phyloP scores from a whole-genome alignment of 2,329 filamentous ascomycete genomes.

The Penicillium palitans region DNA sequence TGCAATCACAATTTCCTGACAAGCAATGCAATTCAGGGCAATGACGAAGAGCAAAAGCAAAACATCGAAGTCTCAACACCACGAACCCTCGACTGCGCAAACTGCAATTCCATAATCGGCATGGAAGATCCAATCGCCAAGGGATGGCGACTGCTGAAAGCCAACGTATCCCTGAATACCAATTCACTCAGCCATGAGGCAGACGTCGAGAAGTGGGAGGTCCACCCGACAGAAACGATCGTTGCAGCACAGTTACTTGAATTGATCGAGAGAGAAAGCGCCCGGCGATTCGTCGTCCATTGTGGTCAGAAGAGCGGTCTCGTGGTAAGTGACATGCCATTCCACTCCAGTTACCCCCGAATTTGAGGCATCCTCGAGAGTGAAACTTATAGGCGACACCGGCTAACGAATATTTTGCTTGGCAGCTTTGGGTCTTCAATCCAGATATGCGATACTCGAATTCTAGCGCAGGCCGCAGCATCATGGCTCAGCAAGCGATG shows the following conservation, averaged over 20 bases:
- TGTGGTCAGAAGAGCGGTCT: slow-evolving; percentile 35
- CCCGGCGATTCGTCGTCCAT: slow-evolving; percentile 57
- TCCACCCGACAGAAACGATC: slow-evolving; percentile 38
- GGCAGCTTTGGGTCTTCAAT: slow-evolving; percentile 60
- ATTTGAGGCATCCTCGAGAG: background rate
- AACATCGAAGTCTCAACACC: slow-evolving; percentile 32
- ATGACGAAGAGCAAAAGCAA: slow-evolving; percentile 36
- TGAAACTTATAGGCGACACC: background rate
- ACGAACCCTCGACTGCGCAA: slow-evolving; percentile 31
- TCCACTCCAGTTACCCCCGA: too few species aligned
- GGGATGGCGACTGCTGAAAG: slow-evolving; percentile 55
- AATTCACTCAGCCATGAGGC: slow-evolving; percentile 22
- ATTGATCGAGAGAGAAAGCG: slow-evolving; percentile 56
- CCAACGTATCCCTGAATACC: slow-evolving; percentile 38
- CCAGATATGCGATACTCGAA: slow-evolving; percentile 59
- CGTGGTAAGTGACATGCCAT: slow-evolving; percentile 33
- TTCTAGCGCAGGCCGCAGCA: slow-evolving; percentile 33
- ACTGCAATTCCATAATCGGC: slow-evolving; percentile 36
- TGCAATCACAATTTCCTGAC: slow-evolving; percentile 15
- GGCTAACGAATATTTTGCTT: background rate
- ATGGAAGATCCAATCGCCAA: slow-evolving; percentile 44
- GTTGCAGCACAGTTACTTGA: slow-evolving; percentile 58
- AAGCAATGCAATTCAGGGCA: slow-evolving; percentile 15
- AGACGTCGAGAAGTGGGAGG: slow-evolving; percentile 35
- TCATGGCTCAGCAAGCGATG: slow-evolving; percentile 51